These are phyloP conservation scores for Beta macrorhiza DNA, from an alignment of 179 eudicot genomes.

Conservation along the genomic window DNA sequence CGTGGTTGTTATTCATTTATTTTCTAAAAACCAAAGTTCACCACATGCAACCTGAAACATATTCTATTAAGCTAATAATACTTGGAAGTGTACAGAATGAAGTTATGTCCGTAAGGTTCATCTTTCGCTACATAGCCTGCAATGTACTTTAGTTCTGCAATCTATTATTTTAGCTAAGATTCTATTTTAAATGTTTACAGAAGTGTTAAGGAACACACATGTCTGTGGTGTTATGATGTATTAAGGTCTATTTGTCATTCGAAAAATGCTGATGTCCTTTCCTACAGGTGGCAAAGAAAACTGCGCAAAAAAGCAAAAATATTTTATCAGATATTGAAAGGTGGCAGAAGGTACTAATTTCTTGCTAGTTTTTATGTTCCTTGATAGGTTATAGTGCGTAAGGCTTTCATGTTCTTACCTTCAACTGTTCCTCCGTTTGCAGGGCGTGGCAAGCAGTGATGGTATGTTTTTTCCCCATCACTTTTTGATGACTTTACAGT, in stretches of 20 bases:
- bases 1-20: neutral
- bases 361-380: slow-evolving; percentile 4
- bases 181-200: neutral
- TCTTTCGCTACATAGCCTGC: neutral
- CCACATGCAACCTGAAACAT: neutral
- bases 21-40: neutral
- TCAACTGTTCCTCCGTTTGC: slow-evolving; percentile 31
- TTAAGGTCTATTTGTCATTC: neutral
- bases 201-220: neutral
- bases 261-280: slow-evolving; percentile 13
- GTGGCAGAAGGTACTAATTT: slow-evolving; percentile 77
- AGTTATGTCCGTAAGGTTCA: neutral
- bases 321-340: slow-evolving; percentile 85
- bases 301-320: slow-evolving; percentile 83
- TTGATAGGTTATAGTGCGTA: neutral
- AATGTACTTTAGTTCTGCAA: neutral
- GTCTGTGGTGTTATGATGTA: neutral
- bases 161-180: neutral
- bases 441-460: slow-evolving; percentile 95
- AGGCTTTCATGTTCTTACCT: slow-evolving; percentile 22
- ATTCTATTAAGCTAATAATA: neutral
- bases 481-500: neutral
- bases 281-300: slow-evolving; percentile 87
- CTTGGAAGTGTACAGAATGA: neutral
- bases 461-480: slow-evolving; percentile 43